A percentile compares a stretch with the other conserved stretches of the same genome.
These are phyloP conservation scores for Phytophthora syringae DNA, from an alignment of 352 stramenopile species.

Conservation along the genomic window DNA sequence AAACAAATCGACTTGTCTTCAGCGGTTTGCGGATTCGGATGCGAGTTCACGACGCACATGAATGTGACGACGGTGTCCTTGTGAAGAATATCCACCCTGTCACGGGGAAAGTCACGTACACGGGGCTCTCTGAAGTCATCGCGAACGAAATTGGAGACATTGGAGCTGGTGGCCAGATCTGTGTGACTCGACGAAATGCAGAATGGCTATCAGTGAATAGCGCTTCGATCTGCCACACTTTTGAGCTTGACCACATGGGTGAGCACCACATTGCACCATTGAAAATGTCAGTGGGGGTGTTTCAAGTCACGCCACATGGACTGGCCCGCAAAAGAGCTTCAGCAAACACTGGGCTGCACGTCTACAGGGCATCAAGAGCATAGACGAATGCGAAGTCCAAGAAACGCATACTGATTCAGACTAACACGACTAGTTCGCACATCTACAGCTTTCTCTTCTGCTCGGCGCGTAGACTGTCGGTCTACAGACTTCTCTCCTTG, in stretches of 20 bases:
- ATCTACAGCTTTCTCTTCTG: slow-evolving; percentile 1
- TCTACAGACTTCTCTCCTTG: slow-evolving; percentile 23
- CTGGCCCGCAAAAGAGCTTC: slow-evolving; percentile 47
- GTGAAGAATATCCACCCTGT: slow-evolving; percentile 55
- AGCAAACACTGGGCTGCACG: slow-evolving; percentile 20
- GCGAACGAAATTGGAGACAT: slow-evolving; percentile 58
- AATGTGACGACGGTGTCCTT: slow-evolving; percentile 47
- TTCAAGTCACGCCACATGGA: slow-evolving; percentile 42
- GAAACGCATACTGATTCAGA: background rate
- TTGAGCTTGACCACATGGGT: slow-evolving; percentile 38
- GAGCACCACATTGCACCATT: slow-evolving; percentile 43
- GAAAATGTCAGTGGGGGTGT: slow-evolving; percentile 46
- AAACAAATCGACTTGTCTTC: slow-evolving; percentile 55
- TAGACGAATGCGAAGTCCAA: background rate
- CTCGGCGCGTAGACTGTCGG: background rate
- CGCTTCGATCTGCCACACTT: slow-evolving; percentile 22
- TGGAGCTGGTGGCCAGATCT: slow-evolving; percentile 58
- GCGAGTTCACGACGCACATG: slow-evolving; percentile 58
- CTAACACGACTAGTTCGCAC: background rate
- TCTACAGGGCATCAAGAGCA: slow-evolving; percentile 28
- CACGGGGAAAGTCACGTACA: slow-evolving; percentile 62
- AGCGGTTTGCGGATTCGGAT: slow-evolving; percentile 61
- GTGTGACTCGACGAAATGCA: slow-evolving; percentile 47
- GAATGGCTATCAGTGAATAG: slow-evolving; percentile 47
- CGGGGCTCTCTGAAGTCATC: slow-evolving; percentile 62